phyloP scores from a whole-genome alignment of 768 basidiomycete genomes.

The Rhizopogon vesiculosus region DNA sequence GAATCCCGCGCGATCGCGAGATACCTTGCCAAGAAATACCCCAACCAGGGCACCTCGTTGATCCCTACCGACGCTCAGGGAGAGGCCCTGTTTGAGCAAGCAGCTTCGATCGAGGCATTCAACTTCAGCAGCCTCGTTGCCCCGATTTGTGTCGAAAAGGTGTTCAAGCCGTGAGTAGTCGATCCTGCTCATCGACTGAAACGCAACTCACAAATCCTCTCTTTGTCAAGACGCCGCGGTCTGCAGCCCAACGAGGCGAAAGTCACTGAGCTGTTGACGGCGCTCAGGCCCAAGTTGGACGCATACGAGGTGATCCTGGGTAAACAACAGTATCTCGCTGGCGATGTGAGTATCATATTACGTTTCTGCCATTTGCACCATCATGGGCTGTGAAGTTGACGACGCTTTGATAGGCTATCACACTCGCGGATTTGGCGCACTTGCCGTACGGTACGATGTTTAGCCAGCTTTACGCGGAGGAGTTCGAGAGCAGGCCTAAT shows the following conservation, averaged over 20 bases:
- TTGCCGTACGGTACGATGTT: constrained; percentile 40
- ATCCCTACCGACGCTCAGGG: constrained; percentile 40
- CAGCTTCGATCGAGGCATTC: constrained; percentile 40
- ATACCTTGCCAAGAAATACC: constrained; percentile 54
- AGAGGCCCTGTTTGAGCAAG: constrained; percentile 27
- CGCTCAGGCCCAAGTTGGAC: constrained; percentile 35
- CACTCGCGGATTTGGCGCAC: constrained; percentile 57
- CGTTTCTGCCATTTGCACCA: background rate
- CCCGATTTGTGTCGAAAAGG: constrained; percentile 40
- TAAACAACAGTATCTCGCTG: constrained; percentile 53
- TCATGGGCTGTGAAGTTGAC: background rate
- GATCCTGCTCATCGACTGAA: background rate
- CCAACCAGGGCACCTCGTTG: constrained; percentile 43
- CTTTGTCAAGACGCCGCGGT: constrained; percentile 11
- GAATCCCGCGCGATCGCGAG: constrained; percentile 59
- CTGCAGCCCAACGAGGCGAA: constrained; percentile 15
- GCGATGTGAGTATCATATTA: constrained; percentile 37
- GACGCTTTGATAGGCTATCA: constrained; percentile 30
- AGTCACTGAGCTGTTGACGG: constrained; percentile 8
- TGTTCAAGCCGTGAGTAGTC: constrained; percentile 44
- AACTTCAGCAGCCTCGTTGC: constrained; percentile 44
- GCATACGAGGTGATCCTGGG: constrained; percentile 49
- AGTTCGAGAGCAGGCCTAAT: constrained; percentile 34
- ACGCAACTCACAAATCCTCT: background rate
- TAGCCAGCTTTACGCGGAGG: constrained; percentile 12